Percentiles rank a stretch among this genome's conserved stretches.
Conservation (phyloP, 2,329 filamentous ascomycete species). For the Tolypocladium tropicale region DNA sequence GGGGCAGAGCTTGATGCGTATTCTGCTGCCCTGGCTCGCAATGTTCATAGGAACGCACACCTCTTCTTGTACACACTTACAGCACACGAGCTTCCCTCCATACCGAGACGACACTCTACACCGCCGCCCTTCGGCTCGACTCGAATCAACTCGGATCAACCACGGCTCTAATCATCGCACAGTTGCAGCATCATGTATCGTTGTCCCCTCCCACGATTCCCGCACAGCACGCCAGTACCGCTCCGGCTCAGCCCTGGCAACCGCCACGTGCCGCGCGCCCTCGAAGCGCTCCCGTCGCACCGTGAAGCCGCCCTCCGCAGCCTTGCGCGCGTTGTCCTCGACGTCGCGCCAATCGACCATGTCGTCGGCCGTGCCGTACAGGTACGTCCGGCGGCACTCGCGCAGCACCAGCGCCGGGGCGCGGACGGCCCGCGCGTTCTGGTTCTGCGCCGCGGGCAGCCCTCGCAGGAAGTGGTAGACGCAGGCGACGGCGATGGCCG, state of each 20-base stretch:
- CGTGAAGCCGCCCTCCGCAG: conserved; percentile 25
- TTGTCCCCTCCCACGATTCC: conserved; percentile 30
- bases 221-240: conserved; percentile 41
- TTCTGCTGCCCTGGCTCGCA: neutral
- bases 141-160: neutral
- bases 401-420: conserved; percentile 16
- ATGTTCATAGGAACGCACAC: neutral
- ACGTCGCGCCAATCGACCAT: conserved; percentile 37
- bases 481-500: conserved; percentile 21
- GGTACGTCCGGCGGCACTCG: conserved; percentile 37
- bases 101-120: neutral
- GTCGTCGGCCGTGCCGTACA: conserved; percentile 38
- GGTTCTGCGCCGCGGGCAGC: conserved; percentile 18
- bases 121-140: neutral
- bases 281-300: conserved; percentile 36
- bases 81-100: neutral
- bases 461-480: conserved; percentile 18
- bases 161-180: neutral
- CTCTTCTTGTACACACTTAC: neutral
- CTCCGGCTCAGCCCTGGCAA: conserved; percentile 31
- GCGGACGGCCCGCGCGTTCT: conserved; percentile 27
- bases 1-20: neutral
- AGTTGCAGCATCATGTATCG: neutral
- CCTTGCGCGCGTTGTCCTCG: conserved; percentile 34
- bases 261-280: conserved; percentile 39